Conservation (phyloP, 2,329 filamentous ascomycete species). For the Colletotrichum tofieldiae region DNA sequence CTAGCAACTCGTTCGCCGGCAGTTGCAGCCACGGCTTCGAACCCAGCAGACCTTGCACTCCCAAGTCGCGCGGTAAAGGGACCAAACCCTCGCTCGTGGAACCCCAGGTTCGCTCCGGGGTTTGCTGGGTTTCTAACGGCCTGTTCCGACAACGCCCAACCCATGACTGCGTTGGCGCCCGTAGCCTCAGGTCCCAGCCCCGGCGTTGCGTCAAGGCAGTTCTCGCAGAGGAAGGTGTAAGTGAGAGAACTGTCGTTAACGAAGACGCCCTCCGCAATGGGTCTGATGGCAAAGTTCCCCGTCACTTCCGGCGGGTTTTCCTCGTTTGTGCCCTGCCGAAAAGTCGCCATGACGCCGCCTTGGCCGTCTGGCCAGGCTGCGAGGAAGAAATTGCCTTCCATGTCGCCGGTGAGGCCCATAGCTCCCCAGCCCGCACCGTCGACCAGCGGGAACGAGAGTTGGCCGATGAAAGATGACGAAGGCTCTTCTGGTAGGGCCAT, state of each 20-base stretch:
- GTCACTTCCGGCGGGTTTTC: conserved; percentile 60
- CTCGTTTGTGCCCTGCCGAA: conserved; percentile 61
- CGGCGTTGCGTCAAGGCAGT: conserved; percentile 50
- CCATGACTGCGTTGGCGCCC: conserved; percentile 51
- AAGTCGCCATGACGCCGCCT: conserved; percentile 56
- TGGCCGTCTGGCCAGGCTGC: conserved; percentile 60
- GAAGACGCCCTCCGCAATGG: conserved; percentile 59
- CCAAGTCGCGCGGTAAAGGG: conserved; percentile 51
- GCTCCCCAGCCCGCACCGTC: conserved; percentile 62
- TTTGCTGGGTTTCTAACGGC: conserved; percentile 46
- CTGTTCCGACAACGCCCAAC: conserved; percentile 53
- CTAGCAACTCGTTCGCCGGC: conserved; percentile 53
- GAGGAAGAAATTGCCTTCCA: conserved; percentile 62
- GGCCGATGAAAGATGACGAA: conserved; percentile 62
- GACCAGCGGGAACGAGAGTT: conserved; percentile 58
- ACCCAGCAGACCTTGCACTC: conserved; percentile 54
- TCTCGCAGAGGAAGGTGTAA: conserved; percentile 63
- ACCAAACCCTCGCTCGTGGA: conserved; percentile 53
- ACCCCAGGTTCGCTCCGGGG: conserved; percentile 48
- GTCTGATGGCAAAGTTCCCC: conserved; percentile 56
- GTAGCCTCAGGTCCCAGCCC: conserved; percentile 49
- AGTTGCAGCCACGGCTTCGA: conserved; percentile 57
- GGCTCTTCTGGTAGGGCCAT: conserved; percentile 57
- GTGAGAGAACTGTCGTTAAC: conserved; percentile 60
- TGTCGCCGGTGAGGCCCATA: conserved; percentile 60